A percentile compares a stretch with the other conserved stretches of the same genome.
These are phyloP conservation scores for Perkinsus olseni DNA, from an alignment of 169 alveolate genomes.

Conservation along the genomic window DNA sequence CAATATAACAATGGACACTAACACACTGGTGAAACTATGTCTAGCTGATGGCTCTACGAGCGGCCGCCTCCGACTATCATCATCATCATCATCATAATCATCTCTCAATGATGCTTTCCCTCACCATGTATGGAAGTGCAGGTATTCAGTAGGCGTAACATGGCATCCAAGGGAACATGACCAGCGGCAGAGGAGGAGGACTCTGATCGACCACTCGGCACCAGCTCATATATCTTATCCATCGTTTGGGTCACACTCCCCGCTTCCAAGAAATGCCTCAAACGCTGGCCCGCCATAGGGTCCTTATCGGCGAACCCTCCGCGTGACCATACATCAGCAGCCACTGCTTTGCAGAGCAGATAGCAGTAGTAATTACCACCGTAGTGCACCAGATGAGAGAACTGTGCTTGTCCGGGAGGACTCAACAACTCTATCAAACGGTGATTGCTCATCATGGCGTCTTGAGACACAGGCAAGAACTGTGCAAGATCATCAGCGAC, in stretches of 20 bases:
- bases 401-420: constrained; percentile 16
- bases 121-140: neutral
- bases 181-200: neutral
- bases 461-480: neutral
- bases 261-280: neutral
- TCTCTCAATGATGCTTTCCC: neutral
- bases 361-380: constrained; percentile 36
- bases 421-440: constrained; percentile 8
- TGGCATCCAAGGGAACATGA: neutral
- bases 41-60: too few relatives aligned
- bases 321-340: neutral
- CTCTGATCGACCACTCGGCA: neutral
- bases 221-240: neutral
- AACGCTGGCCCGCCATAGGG: neutral
- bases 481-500: neutral
- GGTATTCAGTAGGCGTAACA: neutral
- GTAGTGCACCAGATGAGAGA: constrained; percentile 34
- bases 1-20: neutral
- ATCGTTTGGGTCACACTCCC: neutral
- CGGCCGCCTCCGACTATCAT: too few relatives aligned
- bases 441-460: neutral
- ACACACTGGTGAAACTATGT: neutral
- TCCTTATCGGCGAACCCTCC: neutral
- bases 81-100: neutral
- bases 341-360: constrained; percentile 11